Conservation (phyloP, 140 eudicot species). For the Senecio squalidus region DNA sequence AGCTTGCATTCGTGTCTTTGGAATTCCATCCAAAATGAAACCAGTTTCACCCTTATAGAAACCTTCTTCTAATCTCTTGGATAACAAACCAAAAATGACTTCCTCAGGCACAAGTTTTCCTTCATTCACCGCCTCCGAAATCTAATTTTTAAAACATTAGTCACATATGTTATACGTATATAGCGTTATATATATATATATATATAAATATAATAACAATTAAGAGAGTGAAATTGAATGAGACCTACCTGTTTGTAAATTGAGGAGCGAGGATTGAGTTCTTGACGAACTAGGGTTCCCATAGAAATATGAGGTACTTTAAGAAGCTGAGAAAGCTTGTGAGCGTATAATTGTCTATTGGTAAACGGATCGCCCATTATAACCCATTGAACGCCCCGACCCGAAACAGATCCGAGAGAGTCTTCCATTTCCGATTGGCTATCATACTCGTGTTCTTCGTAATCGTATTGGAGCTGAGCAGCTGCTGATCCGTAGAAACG, state of each 20-base stretch:
- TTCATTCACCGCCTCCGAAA: conserved; percentile 79
- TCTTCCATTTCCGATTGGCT: conserved; percentile 34
- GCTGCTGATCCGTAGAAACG: conserved; percentile 76
- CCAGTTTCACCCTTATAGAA: conserved; percentile 80
- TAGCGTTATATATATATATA: background rate
- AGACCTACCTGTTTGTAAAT: conserved; percentile 91
- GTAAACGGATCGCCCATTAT: conserved; percentile 82
- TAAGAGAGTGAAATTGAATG: too few species aligned
- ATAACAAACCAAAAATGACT: conserved; percentile 70
- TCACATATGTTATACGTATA: background rate
- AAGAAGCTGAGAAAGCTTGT: conserved; percentile 68
- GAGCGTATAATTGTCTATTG: conserved; percentile 74
- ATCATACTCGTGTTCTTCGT: conserved; percentile 39
- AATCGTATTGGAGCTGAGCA: conserved; percentile 58
- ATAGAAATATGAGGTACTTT: conserved; percentile 83
- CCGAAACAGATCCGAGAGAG: conserved; percentile 58
- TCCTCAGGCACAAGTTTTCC: conserved; percentile 94
- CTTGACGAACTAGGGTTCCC: conserved; percentile 92
- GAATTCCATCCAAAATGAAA: conserved; percentile 92
- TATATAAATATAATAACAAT: background rate
- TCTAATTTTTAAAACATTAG: conserved; percentile 22
- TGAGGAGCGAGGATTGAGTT: conserved; percentile 69
- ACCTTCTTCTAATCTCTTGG: conserved; percentile 93
- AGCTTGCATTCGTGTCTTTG: conserved; percentile 79
- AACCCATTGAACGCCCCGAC: conserved; percentile 95